Conservation (phyloP, 495 filamentous ascomycete species). For the Neurospora sp. region DNA sequence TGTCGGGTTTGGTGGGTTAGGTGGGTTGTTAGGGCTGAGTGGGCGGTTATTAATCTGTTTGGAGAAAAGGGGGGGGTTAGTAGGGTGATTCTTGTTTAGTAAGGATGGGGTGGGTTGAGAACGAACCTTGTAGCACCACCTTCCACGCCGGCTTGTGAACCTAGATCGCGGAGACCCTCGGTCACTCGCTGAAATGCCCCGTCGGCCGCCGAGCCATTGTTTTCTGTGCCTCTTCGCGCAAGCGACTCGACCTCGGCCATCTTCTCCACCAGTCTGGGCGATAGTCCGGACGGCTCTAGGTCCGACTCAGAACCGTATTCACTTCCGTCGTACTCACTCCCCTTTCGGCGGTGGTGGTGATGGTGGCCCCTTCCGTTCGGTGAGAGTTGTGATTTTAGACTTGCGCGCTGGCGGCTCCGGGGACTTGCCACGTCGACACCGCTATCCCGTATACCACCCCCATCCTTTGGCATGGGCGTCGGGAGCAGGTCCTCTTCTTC, state of each 20-base stretch:
- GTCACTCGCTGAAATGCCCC: slow-evolving; percentile 61
- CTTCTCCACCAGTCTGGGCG: slow-evolving; percentile 59
- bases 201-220: slow-evolving; percentile 58
- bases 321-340: slow-evolving; percentile 49
- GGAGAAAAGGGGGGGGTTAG: slow-evolving; percentile 11
- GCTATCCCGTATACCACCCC: slow-evolving; percentile 28
- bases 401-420: slow-evolving; percentile 16
- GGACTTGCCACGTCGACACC: slow-evolving; percentile 37
- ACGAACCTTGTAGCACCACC: slow-evolving; percentile 66
- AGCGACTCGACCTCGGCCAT: slow-evolving; percentile 72
- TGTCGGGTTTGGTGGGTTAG: slow-evolving; percentile 75
- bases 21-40: slow-evolving; percentile 75
- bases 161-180: slow-evolving; percentile 64
- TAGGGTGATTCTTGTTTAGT: not conserved
- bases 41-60: slow-evolving; percentile 71
- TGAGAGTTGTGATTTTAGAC: slow-evolving; percentile 27
- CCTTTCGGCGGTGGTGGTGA: slow-evolving; percentile 27
- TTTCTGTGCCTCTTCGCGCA: slow-evolving; percentile 61
- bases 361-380: slow-evolving; percentile 22
- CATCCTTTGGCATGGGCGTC: not conserved
- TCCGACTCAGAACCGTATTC: slow-evolving; percentile 66
- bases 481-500: slow-evolving; percentile 4
- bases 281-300: slow-evolving; percentile 58
- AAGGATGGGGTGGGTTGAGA: slow-evolving; percentile 1
- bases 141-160: slow-evolving; percentile 72